A percentile compares a stretch with the other conserved stretches of the same genome.
phyloP scores from a whole-genome alignment of 306 rosid genomes.

The Dryas alaskensis region DNA sequence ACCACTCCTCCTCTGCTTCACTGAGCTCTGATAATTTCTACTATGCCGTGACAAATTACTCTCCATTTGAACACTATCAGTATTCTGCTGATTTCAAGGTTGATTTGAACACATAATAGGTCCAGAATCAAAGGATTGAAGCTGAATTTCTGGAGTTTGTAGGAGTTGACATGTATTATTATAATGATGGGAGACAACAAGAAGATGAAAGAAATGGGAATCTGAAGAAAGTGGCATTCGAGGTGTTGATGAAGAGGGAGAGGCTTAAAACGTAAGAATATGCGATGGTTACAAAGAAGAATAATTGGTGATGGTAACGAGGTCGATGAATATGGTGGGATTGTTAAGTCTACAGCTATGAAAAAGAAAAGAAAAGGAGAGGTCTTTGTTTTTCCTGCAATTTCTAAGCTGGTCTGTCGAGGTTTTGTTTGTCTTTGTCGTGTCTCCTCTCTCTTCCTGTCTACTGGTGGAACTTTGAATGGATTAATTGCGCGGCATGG shows the following conservation, averaged over 20 bases:
- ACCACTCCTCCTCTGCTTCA: conserved; percentile 66
- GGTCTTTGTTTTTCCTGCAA: conserved; percentile 11
- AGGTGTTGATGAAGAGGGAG: conserved; percentile 4
- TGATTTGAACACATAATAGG: too few species aligned
- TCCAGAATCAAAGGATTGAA: neutral
- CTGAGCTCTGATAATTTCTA: conserved; percentile 30
- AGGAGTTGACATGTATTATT: neutral
- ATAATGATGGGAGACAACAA: conserved; percentile 5
- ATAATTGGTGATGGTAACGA: conserved; percentile 37
- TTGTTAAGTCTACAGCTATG: conserved; percentile 9
- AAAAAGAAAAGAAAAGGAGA: neutral
- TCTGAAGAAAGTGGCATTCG: conserved; percentile 6
- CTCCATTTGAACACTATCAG: neutral
- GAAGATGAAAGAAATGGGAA: conserved; percentile 21
- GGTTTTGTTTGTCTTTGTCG: conserved; percentile 15
- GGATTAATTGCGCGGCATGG: neutral
- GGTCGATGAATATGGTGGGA: conserved; percentile 14
- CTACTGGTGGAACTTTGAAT: neutral
- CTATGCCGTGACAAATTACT: conserved; percentile 16
- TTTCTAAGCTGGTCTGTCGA: conserved; percentile 19
- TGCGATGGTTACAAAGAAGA: conserved; percentile 49
- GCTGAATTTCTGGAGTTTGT: neutral
- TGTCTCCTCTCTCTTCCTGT: neutral
- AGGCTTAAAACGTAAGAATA: neutral
- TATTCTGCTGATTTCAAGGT: too few species aligned